Evolutionary conservation across 768 basidiomycete genomes (phyloP).

Genomic region (Boletus tylopilopsis): DNA sequence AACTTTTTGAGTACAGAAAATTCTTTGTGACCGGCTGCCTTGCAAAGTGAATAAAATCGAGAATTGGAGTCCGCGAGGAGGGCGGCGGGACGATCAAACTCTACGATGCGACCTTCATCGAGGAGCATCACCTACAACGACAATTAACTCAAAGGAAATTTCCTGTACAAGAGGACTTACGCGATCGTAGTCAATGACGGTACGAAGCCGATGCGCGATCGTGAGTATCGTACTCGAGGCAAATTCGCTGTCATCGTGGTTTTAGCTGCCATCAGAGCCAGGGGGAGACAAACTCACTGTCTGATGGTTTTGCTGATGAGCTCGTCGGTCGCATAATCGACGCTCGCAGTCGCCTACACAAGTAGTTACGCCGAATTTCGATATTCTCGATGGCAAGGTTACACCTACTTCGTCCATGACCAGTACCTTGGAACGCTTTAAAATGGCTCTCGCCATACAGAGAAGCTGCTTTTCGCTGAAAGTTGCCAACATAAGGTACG

Average conservation of each 20-base stretch:
- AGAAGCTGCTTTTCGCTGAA: slow-evolving; percentile 76
- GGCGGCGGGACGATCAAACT: slow-evolving; percentile 64
- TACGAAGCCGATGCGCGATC: slow-evolving; percentile 75
- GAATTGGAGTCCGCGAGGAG: slow-evolving; percentile 56
- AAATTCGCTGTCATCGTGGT: slow-evolving; percentile 51
- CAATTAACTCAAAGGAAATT: slow-evolving; percentile 9
- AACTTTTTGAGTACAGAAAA: slow-evolving; percentile 66
- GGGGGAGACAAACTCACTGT: slow-evolving; percentile 46
- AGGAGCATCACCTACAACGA: slow-evolving; percentile 63
- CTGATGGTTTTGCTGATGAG: slow-evolving; percentile 79
- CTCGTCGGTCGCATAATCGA: slow-evolving; percentile 87
- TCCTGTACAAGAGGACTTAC: slow-evolving; percentile 38
- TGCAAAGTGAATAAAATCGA: slow-evolving; percentile 65
- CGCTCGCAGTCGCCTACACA: slow-evolving; percentile 63
- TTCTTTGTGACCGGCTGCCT: slow-evolving; percentile 69
- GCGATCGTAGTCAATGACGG: slow-evolving; percentile 81
- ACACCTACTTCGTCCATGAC: slow-evolving; percentile 78
- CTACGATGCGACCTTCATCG: slow-evolving; percentile 73
- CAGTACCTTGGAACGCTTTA: slow-evolving; percentile 72
- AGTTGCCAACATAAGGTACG: slow-evolving; percentile 2
- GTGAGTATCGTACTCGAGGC: slow-evolving; percentile 79
- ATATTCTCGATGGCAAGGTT: neutral
- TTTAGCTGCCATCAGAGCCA: neutral
- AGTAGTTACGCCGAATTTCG: slow-evolving; percentile 1
- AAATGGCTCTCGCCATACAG: slow-evolving; percentile 84